Evolutionary conservation across 192 early-diverging fungal genomes (phyloP), one percentile per base, ranked within the genome.

Genomic region (Backusella tuberculispora): DNA sequence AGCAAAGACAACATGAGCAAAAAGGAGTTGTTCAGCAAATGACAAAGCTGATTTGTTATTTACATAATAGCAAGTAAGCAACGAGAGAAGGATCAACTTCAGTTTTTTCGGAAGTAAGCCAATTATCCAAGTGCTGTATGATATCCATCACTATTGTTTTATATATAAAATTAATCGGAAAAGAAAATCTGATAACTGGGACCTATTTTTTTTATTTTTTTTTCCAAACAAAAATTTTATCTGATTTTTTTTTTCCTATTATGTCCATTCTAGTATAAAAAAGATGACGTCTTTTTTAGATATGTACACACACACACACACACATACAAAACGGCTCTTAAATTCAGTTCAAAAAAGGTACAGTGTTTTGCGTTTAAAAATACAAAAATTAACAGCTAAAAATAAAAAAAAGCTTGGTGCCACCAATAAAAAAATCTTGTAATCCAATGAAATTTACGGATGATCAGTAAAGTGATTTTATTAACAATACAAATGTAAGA

Each of bases 1-100:
- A 69, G 13, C 14, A 26, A 26, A 65, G 44, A 45, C 53, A 26
- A 26, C 19, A 60, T 24, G 53, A 56, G 21, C 7, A 24, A 56
- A 56, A 24, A 10, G 9, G n/a, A 10, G 47, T 6, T 34, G 29
- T 34, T 34, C 29, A 34, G 29, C 29, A 34, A 34, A 34, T 34
- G 29, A 2, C 29, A 24, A 26, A 29, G 24, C 14, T 63, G 7
- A 34, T 42, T 48, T 10, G 3, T 5, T 72, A 6, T 37, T 72
- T 77, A 77, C 76, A 72, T 66, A 77, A 43, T 15, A 77, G 29
- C 21, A 77, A 46, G 43, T 69, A 70, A 17, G 76, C 76, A 26
- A 77, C 13, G 37, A 77, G 63, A 13, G 76, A 77, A 41, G 74
- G 64, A 5, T 75, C 74, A 17, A 75, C 26, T 56, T 67, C 46